Percentiles rank a stretch among this genome's conserved stretches.
Evolutionary conservation across 139 green algal genomes (phyloP).

Genomic region (Chlamydomonas applanata): DNA sequence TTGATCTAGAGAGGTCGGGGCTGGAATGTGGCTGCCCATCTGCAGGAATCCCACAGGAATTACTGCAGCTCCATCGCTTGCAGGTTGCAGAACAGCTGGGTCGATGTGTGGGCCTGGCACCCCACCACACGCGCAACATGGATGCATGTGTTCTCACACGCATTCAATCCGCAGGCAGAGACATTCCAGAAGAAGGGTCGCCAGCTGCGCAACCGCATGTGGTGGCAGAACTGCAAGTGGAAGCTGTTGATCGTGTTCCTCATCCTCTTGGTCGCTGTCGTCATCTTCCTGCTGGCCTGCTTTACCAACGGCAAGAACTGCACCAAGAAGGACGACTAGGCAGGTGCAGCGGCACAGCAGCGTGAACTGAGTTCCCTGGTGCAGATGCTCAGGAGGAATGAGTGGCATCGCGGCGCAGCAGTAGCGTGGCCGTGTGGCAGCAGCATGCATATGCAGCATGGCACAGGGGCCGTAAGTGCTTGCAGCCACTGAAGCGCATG

Average conservation of each 20-base stretch:
- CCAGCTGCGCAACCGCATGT: slow-evolving; percentile 76
- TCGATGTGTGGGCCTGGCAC: no score
- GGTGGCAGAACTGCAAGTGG: slow-evolving; percentile 85
- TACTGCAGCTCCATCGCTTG: no score
- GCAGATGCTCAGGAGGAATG: background rate
- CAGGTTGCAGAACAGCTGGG: no score
- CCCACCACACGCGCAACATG: no score
- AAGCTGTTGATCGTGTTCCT: slow-evolving; percentile 73
- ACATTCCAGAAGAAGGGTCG: slow-evolving; percentile 61
- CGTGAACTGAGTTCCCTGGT: no score
- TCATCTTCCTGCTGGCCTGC: slow-evolving; percentile 85
- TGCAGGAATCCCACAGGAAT: no score
- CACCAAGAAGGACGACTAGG: slow-evolving; percentile 1
- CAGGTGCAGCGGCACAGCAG: background rate
- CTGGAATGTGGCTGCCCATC: no score
- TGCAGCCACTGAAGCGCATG: background rate
- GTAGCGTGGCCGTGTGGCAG: background rate
- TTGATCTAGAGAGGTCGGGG: no score
- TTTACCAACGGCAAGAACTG: slow-evolving; percentile 51
- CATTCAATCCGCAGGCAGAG: no score
- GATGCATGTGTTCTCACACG: no score
- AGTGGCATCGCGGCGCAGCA: background rate
- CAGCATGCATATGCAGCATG: background rate
- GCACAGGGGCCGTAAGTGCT: background rate
- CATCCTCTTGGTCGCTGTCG: slow-evolving; percentile 65